Base-by-base conservation (phyloP, 1,139 yeast species). In the Diutina scorzettiae region DNA sequence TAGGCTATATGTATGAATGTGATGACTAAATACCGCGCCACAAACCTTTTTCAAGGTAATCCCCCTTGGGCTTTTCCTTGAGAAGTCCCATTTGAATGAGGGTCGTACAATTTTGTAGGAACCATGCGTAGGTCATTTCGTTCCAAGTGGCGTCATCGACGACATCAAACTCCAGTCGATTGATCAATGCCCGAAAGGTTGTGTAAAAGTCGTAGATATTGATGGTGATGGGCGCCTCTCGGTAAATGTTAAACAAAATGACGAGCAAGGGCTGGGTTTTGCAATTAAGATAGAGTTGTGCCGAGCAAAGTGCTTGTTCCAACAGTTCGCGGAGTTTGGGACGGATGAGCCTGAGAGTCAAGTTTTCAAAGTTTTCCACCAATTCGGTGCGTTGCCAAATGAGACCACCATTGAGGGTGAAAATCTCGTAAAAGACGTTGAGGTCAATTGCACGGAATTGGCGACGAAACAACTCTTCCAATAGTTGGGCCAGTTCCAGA, bases 191-290 rank as follows among this genome's bases (percentile, higher is more conserved):
- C 12, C 39, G 25, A 61, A 85, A 87, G 1, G 89, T 87, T 41
- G 67, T 61, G 54, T 72, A 87, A 53, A 82, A 83, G 52, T 87
- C 96, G 58, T 71, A 82, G 42, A 85, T 72, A 54, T 86, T 87
- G 48, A 86, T 71, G 21, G 70, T 64, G 2, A 79, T 68, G 23
- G 86, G 84, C 0, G 96, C 91, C 53, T 87, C 96, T 47, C 91
- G 74, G 56, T 81, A 81, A 18, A 86, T 67, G 40, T 76, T 71
- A 59, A 77, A 87, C 43, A 86, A 57, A 39, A 72, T 73, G 30
- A 76, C 66, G 45, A 67, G 45, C 7, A 49, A 44, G 9, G 41
- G 41, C 7, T 14, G 24, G 7, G 21, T 11, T 6, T 43, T 40
- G 12, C 41, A 33, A 7, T 29, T 27, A 43, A 68, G 54, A 46